Conservation (phyloP, 2,329 filamentous ascomycete genomes). For the Amphichorda felina region DNA sequence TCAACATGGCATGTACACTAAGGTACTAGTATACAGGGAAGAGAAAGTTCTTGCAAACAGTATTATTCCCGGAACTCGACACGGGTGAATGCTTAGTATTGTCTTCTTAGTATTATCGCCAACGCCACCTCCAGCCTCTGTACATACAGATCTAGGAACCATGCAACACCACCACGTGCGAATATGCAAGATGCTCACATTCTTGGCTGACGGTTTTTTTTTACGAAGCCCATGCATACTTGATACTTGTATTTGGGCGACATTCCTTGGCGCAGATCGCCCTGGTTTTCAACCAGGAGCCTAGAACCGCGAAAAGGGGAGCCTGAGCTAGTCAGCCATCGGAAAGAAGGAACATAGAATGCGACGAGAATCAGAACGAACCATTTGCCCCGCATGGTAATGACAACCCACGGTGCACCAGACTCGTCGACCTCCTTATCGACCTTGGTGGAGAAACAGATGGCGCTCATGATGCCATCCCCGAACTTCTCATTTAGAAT, state of each 20-base stretch:
- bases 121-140: background rate
- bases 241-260: too few relatives aligned
- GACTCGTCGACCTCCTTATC: conserved; percentile 87
- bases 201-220: too few relatives aligned
- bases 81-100: conserved; percentile 4
- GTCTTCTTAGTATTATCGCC: conserved; percentile 2
- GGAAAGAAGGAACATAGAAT: background rate
- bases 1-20: too few relatives aligned
- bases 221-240: too few relatives aligned
- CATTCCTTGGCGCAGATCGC: too few relatives aligned
- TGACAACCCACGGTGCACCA: conserved; percentile 73
- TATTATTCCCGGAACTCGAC: too few relatives aligned
- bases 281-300: background rate
- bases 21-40: too few relatives aligned
- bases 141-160: background rate
- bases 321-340: conserved; percentile 10
- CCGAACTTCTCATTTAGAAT: conserved; percentile 92
- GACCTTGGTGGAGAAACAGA: conserved; percentile 79
- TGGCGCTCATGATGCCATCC: conserved; percentile 94
- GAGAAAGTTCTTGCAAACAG: too few relatives aligned
- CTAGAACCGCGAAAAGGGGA: conserved; percentile 20
- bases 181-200: too few relatives aligned
- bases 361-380: conserved; percentile 25
- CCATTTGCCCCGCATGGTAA: conserved; percentile 78
- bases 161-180: too few relatives aligned